These are phyloP conservation scores for Ilyonectria mors-panacis DNA, from an alignment of 2,329 filamentous ascomycete genomes.

Conservation along the genomic window DNA sequence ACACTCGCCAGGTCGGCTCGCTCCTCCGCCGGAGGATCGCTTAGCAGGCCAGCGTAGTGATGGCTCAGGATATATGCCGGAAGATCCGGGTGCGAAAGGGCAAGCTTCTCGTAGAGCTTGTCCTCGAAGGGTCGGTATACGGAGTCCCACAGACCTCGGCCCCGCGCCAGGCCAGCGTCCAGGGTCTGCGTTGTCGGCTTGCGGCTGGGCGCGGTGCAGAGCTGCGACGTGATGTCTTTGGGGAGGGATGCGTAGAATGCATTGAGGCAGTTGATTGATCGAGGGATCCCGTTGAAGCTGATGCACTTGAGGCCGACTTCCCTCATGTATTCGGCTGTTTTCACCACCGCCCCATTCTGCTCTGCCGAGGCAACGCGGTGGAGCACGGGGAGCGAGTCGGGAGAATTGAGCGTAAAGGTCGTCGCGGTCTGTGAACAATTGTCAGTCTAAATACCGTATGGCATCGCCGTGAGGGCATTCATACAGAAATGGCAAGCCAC, in stretches of 20 bases:
- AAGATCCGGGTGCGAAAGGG: slow-evolving; percentile 83
- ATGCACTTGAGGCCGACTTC: slow-evolving; percentile 85
- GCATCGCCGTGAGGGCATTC: slow-evolving; percentile 29
- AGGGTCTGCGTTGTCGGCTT: slow-evolving; percentile 67
- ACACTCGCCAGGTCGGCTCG: slow-evolving; percentile 66
- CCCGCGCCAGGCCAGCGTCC: slow-evolving; percentile 68
- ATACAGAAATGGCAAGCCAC: slow-evolving; percentile 77
- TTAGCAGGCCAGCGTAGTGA: slow-evolving; percentile 82
- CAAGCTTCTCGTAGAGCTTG: slow-evolving; percentile 80
- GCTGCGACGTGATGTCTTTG: slow-evolving; percentile 62
- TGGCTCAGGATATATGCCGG: slow-evolving; percentile 83
- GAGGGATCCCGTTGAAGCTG: slow-evolving; percentile 85
- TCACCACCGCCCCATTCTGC: slow-evolving; percentile 50
- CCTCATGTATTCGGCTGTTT: slow-evolving; percentile 79
- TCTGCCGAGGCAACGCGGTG: slow-evolving; percentile 64
- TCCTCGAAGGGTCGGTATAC: slow-evolving; percentile 82
- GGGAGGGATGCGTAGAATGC: slow-evolving; percentile 78
- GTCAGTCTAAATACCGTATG: slow-evolving; percentile 16
- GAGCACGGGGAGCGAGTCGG: slow-evolving; percentile 78
- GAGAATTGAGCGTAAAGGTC: slow-evolving; percentile 89
- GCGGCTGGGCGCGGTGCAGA: slow-evolving; percentile 72
- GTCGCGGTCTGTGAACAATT: slow-evolving; percentile 74
- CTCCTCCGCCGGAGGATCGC: slow-evolving; percentile 71
- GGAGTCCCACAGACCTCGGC: slow-evolving; percentile 79
- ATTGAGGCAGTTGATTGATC: slow-evolving; percentile 86